Evolutionary conservation across 164 flowering plant genomes (phyloP).

Genomic region (Euptelea pleiosperma): DNA sequence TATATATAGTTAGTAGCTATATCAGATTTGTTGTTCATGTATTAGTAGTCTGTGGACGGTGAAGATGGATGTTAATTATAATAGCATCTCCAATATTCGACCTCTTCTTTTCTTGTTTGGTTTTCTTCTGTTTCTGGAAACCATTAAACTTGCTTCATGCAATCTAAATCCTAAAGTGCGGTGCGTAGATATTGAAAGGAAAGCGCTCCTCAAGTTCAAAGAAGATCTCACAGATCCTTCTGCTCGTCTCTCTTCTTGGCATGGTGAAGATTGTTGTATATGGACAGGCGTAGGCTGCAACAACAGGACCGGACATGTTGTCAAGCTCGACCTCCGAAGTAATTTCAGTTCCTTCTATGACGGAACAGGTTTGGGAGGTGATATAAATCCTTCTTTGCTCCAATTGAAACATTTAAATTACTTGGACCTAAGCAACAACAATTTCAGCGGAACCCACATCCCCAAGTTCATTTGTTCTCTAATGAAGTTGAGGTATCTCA

Average conservation of each 20-base stretch:
- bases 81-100: neutral
- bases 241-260: neutral
- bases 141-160: neutral
- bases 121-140: neutral
- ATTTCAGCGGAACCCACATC: neutral
- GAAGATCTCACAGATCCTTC: neutral
- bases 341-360: neutral
- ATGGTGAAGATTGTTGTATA: neutral
- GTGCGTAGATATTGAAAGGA: neutral
- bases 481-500: neutral
- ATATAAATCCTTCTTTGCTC: too few species aligned
- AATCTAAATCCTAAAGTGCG: neutral
- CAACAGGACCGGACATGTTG: too few species aligned
- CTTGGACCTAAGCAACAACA: neutral
- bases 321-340: neutral
- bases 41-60: too few species aligned
- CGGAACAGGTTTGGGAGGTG: too few species aligned
- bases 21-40: too few species aligned
- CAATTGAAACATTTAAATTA: too few species aligned
- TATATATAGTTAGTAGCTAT: too few species aligned
- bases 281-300: neutral
- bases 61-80: too few species aligned
- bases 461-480: constrained; percentile 3
- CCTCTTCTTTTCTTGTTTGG: too few species aligned
- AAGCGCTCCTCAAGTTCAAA: too few species aligned